Evolutionary conservation across 805 yeast genomes (phyloP).

Genomic region (Starmerella geochares): DNA sequence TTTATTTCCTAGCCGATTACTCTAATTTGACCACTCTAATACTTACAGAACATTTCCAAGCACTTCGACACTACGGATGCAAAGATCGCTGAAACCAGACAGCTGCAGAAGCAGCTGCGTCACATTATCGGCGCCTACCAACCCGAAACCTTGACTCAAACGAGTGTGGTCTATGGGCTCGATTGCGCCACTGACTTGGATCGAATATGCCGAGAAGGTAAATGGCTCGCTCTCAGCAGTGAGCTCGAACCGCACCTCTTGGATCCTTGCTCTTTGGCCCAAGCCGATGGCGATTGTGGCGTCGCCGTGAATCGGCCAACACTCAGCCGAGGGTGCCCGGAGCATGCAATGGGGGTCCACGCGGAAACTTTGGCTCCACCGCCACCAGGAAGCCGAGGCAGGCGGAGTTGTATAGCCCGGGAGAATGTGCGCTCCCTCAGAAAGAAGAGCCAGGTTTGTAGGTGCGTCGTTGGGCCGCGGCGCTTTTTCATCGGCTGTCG

Average conservation of each 20-base stretch:
- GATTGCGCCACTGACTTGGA: neutral
- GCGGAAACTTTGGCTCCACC: constrained; percentile 1
- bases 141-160: neutral
- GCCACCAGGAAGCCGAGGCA: constrained; percentile 4
- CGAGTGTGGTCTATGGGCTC: neutral
- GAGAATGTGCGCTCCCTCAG: constrained; percentile 11
- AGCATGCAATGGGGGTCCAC: constrained; percentile 10
- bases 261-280: neutral
- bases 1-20: neutral
- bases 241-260: neutral
- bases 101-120: constrained; percentile 4
- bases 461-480: neutral
- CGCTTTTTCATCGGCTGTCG: too few species aligned
- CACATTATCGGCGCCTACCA: neutral
- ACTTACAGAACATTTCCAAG: neutral
- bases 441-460: constrained; percentile 8
- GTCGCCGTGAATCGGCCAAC: constrained; percentile 15
- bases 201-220: neutral
- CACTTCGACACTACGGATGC: neutral
- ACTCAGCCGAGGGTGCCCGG: constrained; percentile 5
- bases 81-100: neutral
- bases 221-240: neutral
- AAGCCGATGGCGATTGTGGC: constrained; percentile 12
- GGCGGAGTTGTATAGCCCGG: constrained; percentile 13
- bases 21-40: too few species aligned